Percentiles rank a stretch among this genome's conserved stretches.
Conservation (phyloP, 2,329 filamentous ascomycete genomes). For the Pseudomassariella vexata region DNA sequence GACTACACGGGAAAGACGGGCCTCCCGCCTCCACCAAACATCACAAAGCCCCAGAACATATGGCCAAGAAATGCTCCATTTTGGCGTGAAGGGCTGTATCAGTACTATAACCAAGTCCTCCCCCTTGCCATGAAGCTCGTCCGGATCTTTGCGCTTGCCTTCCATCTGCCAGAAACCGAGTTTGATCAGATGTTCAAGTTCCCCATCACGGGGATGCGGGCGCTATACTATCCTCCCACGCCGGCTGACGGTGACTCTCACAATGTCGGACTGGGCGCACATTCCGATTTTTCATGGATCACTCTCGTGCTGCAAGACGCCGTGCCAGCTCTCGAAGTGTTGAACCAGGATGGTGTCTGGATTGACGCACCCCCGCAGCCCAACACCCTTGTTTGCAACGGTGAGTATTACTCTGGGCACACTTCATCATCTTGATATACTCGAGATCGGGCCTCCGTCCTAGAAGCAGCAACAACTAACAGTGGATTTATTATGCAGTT, state of each 20-base stretch:
- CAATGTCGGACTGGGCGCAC: constrained; percentile 31
- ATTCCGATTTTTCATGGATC: constrained; percentile 36
- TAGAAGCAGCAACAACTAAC: too few species aligned
- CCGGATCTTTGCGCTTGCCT: constrained; percentile 29
- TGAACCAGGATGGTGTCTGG: constrained; percentile 34
- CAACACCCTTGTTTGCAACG: constrained; percentile 32
- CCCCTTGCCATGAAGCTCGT: constrained; percentile 25
- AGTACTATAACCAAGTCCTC: constrained; percentile 24
- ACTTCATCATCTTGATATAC: too few species aligned
- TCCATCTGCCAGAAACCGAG: constrained; percentile 29
- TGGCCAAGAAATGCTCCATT: constrained; percentile 25
- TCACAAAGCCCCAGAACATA: constrained; percentile 25
- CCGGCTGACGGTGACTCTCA: constrained; percentile 16
- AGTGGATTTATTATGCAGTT: too few species aligned
- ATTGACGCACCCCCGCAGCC: constrained; percentile 28
- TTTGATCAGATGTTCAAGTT: constrained; percentile 30
- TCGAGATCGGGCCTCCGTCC: too few species aligned
- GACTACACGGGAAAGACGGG: constrained; percentile 21
- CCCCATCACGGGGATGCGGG: constrained; percentile 34
- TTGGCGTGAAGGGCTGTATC: constrained; percentile 27
- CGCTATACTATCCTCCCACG: constrained; percentile 32
- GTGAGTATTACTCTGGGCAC: too few species aligned
- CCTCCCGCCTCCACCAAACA: constrained; percentile 16
- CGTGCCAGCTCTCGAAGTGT: constrained; percentile 28
- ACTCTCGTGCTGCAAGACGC: constrained; percentile 29